Evolutionary conservation across 306 rosid genomes (phyloP).

Genomic region (Albizia julibrissin): DNA sequence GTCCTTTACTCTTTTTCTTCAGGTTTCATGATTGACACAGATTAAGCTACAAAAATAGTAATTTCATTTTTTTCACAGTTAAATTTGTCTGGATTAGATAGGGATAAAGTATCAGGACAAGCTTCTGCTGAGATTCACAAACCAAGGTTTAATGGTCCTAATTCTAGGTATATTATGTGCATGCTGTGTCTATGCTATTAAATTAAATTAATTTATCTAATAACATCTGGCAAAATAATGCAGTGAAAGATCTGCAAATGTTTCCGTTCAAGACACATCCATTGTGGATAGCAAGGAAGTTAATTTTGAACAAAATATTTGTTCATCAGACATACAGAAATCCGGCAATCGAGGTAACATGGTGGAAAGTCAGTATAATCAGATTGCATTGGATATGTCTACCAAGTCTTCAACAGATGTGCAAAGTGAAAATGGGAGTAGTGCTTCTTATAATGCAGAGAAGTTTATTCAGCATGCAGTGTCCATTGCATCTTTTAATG

Average conservation of each 20-base stretch:
- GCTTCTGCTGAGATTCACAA: constrained; percentile 55
- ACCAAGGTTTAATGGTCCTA: constrained; percentile 42
- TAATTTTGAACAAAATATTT: constrained; percentile 39
- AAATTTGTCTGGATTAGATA: constrained; percentile 69
- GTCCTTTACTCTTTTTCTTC: constrained; percentile 22
- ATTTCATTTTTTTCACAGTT: constrained; percentile 56
- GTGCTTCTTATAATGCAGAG: constrained; percentile 27
- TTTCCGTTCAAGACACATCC: constrained; percentile 38
- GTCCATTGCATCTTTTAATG: constrained; percentile 36
- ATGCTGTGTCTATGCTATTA: constrained; percentile 12
- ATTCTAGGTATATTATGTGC: constrained; percentile 50
- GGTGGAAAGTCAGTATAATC: constrained; percentile 32
- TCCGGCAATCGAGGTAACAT: constrained; percentile 30
- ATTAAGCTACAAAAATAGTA: constrained; percentile 23
- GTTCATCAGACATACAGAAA: constrained; percentile 39
- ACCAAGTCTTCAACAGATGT: constrained; percentile 38
- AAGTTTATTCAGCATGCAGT: constrained; percentile 44
- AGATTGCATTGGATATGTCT: constrained; percentile 25
- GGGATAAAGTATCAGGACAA: constrained; percentile 90
- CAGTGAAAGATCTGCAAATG: constrained; percentile 48
- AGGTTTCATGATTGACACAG: constrained; percentile 19
- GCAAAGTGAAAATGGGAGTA: constrained; percentile 41
- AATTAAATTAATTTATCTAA: constrained; percentile 16
- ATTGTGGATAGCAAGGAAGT: constrained; percentile 46
- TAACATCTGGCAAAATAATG: constrained; percentile 40